Evolutionary conservation across 805 yeast species (phyloP).

Genomic region (Pichia occidentalis): DNA sequence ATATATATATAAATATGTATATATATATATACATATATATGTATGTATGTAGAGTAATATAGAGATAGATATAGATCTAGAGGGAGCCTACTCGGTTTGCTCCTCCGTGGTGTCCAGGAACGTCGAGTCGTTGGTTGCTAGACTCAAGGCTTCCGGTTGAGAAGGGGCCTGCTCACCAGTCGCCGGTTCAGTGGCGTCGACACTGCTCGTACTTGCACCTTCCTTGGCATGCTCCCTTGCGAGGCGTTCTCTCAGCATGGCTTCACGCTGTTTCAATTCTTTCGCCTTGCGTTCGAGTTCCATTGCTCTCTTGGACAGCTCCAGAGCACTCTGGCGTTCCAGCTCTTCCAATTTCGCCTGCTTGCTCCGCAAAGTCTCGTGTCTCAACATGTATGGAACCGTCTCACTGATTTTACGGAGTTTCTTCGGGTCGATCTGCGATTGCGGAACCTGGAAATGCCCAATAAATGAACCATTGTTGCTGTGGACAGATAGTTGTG

Average conservation of each 20-base stretch:
- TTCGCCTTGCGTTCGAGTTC: constrained; percentile 70
- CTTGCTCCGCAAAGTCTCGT: constrained; percentile 65
- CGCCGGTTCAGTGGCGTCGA: no score
- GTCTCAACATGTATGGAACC: constrained; percentile 76
- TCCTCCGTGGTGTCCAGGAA: no score
- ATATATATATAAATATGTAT: no score
- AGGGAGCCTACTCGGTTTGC: no score
- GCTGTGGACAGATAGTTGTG: constrained; percentile 16
- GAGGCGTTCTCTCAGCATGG: constrained; percentile 39
- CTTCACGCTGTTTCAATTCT: constrained; percentile 62
- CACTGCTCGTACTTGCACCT: no score
- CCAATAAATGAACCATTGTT: constrained; percentile 5
- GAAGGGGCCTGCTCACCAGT: no score
- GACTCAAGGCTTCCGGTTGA: no score
- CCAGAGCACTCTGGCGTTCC: constrained; percentile 72
- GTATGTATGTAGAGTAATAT: no score
- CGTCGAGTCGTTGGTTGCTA: no score
- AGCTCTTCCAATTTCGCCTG: constrained; percentile 74
- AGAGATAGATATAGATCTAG: no score
- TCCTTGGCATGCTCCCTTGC: no score
- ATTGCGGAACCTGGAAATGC: constrained; percentile 18
- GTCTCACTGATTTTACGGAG: constrained; percentile 75
- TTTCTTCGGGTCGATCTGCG: constrained; percentile 45
- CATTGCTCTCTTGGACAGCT: constrained; percentile 66
- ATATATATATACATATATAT: no score